Evolutionary conservation across 495 filamentous ascomycete genomes (phyloP).

Genomic region (Apiosordaria backusii): DNA sequence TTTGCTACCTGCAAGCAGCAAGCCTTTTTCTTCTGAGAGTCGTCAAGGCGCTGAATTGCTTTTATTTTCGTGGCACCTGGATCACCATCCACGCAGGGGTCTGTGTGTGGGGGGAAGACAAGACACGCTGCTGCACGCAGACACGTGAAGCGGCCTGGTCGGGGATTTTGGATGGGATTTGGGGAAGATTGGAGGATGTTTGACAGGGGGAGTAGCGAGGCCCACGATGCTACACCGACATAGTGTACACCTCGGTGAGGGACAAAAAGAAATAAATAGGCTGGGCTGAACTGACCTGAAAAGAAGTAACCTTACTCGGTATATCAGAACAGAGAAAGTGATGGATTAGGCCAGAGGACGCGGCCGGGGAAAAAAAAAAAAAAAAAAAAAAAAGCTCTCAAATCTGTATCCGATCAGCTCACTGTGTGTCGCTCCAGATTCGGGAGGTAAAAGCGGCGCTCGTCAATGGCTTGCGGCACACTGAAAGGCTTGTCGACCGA

Average conservation of each 20-base stretch:
- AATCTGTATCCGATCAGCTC: not conserved
- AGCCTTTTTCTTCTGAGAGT: not conserved
- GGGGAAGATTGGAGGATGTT: constrained; percentile 11
- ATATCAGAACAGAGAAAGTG: too few relatives aligned
- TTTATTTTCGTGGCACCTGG: constrained; percentile 12
- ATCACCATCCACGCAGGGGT: constrained; percentile 22
- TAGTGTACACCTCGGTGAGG: constrained; percentile 4
- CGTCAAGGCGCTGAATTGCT: constrained; percentile 1
- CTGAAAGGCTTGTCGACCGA: not conserved
- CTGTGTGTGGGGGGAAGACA: constrained; percentile 23
- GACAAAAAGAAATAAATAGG: constrained; percentile 11
- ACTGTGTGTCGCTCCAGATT: too few relatives aligned
- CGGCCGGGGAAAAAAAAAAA: not conserved
- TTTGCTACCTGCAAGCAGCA: constrained; percentile 11
- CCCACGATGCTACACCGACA: not conserved
- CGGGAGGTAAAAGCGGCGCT: not conserved
- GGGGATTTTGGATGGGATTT: constrained; percentile 16
- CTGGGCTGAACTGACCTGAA: constrained; percentile 8
- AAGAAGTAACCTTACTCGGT: too few relatives aligned
- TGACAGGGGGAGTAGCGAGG: not conserved
- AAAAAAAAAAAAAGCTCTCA: not conserved
- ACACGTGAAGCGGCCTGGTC: constrained; percentile 26
- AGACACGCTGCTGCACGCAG: constrained; percentile 31
- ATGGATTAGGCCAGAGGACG: not conserved
- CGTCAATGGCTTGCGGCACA: not conserved